A percentile compares a stretch with the other conserved stretches of the same genome.
Evolutionary conservation across 1,284 basidiomycete genomes (phyloP).

Genomic region (Leccinum fuscescens): DNA sequence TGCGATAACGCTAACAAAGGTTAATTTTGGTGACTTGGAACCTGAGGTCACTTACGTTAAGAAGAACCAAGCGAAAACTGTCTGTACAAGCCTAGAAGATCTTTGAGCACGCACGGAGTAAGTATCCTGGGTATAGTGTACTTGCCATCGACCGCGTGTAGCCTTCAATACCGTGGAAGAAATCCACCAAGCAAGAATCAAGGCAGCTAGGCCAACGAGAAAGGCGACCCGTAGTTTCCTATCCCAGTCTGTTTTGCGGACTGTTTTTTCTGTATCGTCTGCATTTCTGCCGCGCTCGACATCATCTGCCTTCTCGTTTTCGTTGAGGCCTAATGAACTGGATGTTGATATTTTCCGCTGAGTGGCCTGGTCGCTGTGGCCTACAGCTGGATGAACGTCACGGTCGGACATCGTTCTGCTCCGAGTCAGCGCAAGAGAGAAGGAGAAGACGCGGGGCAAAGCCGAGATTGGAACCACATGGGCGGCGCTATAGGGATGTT

Average conservation of each 20-base stretch:
- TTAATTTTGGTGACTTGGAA: neutral
- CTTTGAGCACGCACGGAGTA: slow-evolving; percentile 16
- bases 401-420: slow-evolving; percentile 19
- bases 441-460: neutral
- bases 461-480: slow-evolving; percentile 1
- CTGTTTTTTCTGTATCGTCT: slow-evolving; percentile 23
- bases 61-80: slow-evolving; percentile 79
- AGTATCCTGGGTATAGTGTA: slow-evolving; percentile 1
- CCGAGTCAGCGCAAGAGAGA: neutral
- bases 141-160: slow-evolving; percentile 72
- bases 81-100: slow-evolving; percentile 63
- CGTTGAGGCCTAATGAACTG: slow-evolving; percentile 18
- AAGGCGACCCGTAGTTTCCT: slow-evolving; percentile 41
- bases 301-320: slow-evolving; percentile 17
- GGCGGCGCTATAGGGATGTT: neutral
- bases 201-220: slow-evolving; percentile 49
- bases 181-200: slow-evolving; percentile 82
- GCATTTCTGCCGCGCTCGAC: slow-evolving; percentile 12
- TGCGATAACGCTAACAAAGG: slow-evolving; percentile 60
- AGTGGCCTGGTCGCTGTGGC: neutral
- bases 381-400: slow-evolving; percentile 1
- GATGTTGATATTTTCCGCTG: slow-evolving; percentile 24
- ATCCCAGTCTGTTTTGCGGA: slow-evolving; percentile 18
- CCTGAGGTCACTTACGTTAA: slow-evolving; percentile 46
- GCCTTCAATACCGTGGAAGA: slow-evolving; percentile 62